Evolutionary conservation across 495 filamentous ascomycete genomes (phyloP), one percentile per base, ranked within the genome.

Genomic region (Melanomma pulvis-pyrius): DNA sequence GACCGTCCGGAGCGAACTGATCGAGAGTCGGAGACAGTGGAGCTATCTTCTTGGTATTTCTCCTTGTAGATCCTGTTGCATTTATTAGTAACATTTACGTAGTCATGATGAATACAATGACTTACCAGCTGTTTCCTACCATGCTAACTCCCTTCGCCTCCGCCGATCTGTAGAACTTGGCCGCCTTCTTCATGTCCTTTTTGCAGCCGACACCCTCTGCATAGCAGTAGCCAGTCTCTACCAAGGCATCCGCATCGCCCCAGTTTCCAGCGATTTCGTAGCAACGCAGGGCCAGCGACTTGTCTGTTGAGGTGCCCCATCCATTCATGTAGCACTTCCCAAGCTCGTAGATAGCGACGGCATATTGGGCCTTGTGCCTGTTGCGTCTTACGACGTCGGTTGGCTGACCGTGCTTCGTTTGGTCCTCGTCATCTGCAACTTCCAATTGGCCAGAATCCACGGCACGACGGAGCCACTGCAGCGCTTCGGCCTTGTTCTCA

Each of bases 291-390:
- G 92, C 94, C 58, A 97, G 81, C 4, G 83, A 80, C 73, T 96
- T 96, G 73, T 98, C 93, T 75, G 94, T 91, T 68, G 93, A 87
- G 49, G 93, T 94, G 4, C 94, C 94, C 94, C 94, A 98, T 1
- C 94, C 94, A 68, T 98, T 97, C 85, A 97, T 88, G 75, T 97
- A 91, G 77, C 90, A 94, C n/a, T 97, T 90, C 6, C 94, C 94
- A 21, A 98, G 80, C 79, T 98, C 94, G 65, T 98, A 98, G 34
- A 97, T 90, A 74, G 92, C 92, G 59, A 97, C 79, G 1, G 94
- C 94, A 75, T 97, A 96, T 71, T 97, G 93, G 13, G 93, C 90
- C 60, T 91, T 88, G 47, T 91, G 86, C 2, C 87, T 86, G 76
- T 94, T 94, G 50, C 83, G 83, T 69, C 90, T 89, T 47, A 82